Evolutionary conservation across 495 filamentous ascomycete species (phyloP), one percentile per base, ranked within the genome.

Genomic region (Aspergillus cristatus): DNA sequence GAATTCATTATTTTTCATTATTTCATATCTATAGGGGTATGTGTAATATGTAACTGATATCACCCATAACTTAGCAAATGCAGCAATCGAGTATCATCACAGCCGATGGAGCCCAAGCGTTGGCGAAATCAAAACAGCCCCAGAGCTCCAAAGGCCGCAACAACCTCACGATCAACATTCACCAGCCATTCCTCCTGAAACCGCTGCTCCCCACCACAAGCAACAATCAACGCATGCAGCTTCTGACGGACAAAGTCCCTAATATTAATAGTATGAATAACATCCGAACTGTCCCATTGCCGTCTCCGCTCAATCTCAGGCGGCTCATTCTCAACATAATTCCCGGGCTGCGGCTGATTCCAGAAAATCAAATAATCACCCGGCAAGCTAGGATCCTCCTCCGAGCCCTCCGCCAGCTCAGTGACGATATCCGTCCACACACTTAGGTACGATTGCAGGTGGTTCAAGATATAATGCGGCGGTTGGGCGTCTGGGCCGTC

Each of bases 91-190:
- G n/a, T n/a, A n/a, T n/a, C n/a, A n/a, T n/a, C n/a, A n/a, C n/a
- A n/a, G n/a, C n/a, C n/a, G 20, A 24, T 8, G 8, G 20, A 8
- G 4, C 8, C 8, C 20, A 24, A 24, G 20, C 20, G 8, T 24
- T 24, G n/a, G n/a, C n/a, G n/a, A n/a, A 40, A 34, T 58, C 38
- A 70, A 14, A 69, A 34, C 39, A 78, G 38, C 5, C 68, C 69
- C 50, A 80, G 49, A 18, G 65, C 69, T 20, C 57, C 63, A 59
- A 94, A 98, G 1, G 70, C 78, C 13, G 52, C 51, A 37, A 94
- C 46, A 2, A 97, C 84, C 29, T 93, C 79, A 29, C 68, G 65
- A 61, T 97, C 91, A 24, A 96, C 86, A 65, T 93, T 86, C n/a
- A 70, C 70, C n/a, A 84, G 58, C 82, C 82, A 96, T 31, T 84